Conservation (phyloP, 2,329 filamentous ascomycete species). For the Aspergillus aculeatus region DNA sequence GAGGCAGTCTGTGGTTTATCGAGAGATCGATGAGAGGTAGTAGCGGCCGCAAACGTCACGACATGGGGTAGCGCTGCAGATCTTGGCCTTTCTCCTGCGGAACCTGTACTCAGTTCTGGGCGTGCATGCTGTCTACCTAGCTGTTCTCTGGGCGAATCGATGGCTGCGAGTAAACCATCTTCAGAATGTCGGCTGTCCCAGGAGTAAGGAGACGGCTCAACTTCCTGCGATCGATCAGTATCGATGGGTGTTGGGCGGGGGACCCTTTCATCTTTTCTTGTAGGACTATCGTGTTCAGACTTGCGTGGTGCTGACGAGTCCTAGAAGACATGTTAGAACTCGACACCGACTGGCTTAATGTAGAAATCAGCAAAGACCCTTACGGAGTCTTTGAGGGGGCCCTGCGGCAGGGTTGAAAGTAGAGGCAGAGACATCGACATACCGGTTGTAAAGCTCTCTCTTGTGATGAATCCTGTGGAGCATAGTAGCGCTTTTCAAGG, state of each 20-base stretch:
- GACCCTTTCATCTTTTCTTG: conserved; percentile 25
- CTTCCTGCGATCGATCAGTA: conserved; percentile 43
- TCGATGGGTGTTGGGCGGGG: conserved; percentile 44
- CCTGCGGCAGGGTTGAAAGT: not conserved
- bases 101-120: conserved; percentile 16
- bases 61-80: conserved; percentile 24
- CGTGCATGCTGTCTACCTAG: conserved; percentile 12
- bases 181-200: conserved; percentile 53
- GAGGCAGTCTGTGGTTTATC: conserved; percentile 24
- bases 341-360: not conserved
- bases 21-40: conserved; percentile 33
- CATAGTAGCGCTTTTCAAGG: conserved; percentile 38
- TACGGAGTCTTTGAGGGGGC: not conserved
- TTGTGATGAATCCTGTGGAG: conserved; percentile 25
- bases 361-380: not conserved
- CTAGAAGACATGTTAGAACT: conserved; percentile 24
- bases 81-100: conserved; percentile 20
- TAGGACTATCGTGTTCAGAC: conserved; percentile 14
- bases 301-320: conserved; percentile 25
- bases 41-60: conserved; percentile 20
- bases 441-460: conserved; percentile 22
- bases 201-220: conserved; percentile 52
- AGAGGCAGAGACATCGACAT: conserved; percentile 13
- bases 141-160: conserved; percentile 26
- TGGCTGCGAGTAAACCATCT: conserved; percentile 48